A percentile compares a stretch with the other conserved stretches of the same genome.
phyloP scores from a whole-genome alignment of 1,139 yeast genomes.

The Hemisphaericaspora xylofermentans region DNA sequence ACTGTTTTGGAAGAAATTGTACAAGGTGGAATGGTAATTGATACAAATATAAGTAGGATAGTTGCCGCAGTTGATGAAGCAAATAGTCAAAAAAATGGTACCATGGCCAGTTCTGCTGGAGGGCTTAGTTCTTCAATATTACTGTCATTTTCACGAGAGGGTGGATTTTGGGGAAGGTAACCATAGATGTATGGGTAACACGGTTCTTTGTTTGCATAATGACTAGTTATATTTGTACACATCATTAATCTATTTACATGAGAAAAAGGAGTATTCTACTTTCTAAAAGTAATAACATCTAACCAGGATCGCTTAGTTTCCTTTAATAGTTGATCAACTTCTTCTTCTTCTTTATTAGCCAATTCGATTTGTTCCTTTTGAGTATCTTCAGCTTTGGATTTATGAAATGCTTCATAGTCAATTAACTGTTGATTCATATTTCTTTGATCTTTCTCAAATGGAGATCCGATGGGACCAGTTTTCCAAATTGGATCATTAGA shows the following conservation, averaged over 20 bases:
- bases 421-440: constrained; percentile 40
- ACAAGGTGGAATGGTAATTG: constrained; percentile 99
- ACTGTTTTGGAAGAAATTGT: constrained; percentile 89
- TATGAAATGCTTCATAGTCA: constrained; percentile 50
- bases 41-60: constrained; percentile 78
- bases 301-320: constrained; percentile 33
- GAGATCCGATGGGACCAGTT: constrained; percentile 66
- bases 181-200: constrained; percentile 4
- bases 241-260: constrained; percentile 6
- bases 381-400: constrained; percentile 44
- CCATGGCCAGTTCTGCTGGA: constrained; percentile 5
- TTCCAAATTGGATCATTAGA: constrained; percentile 80
- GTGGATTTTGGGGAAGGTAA: constrained; percentile 43
- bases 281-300: constrained; percentile 17
- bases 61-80: constrained; percentile 78
- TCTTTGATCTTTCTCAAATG: constrained; percentile 51
- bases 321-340: constrained; percentile 30
- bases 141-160: constrained; percentile 45
- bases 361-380: constrained; percentile 41
- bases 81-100: constrained; percentile 43
- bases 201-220: neutral
- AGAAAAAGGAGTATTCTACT: neutral
- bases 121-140: constrained; percentile 32
- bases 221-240: constrained; percentile 1
- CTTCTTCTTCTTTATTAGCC: constrained; percentile 31